Base-by-base conservation (phyloP, 2,329 filamentous ascomycete genomes). In the Stylonectria norvegica region DNA sequence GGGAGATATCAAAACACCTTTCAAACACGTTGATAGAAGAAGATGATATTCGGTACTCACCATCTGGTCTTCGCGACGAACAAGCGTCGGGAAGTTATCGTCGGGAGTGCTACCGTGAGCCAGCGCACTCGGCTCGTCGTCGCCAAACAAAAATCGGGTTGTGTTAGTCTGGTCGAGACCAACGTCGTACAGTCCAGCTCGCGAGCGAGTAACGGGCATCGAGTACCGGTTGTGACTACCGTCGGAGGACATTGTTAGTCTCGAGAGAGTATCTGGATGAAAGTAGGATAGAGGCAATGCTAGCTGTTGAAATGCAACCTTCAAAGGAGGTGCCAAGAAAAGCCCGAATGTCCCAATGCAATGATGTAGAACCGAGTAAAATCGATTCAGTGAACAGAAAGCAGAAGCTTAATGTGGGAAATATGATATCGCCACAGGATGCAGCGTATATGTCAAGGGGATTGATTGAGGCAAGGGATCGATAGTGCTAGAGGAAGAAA, bases 221-320 rank as follows among this genome's bases (percentile, higher is more conserved):
- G 91, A 96, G 66, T 95, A 95, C 50, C 91, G 85, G 63, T 95
- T 94, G 45, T 84, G 75, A 52, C 88, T 94, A 55, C 54, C 47
- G 45, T 56, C 43, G 25, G 28, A 38, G 10, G 32, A 22, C 45
- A 50, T 50, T 18, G 43, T 61, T 29, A 61, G 57, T 31, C 22
- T 32, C 18, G 36, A 25, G 25, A 10, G 15, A 34, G 10, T 14
- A 16, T 12, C 22, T 7, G 12, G 12, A 27, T 30, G 34, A 30
- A 38, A 32, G 10, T 20, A 12, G n/a, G 40, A 5, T 6, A 22
- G 18, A 35, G n/a, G 16, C 4, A 6, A 19, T 8, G 18, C 18
- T 5, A 9, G 28, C n/a, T 14, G 28, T 30, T 30, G 28, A n/a
- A n/a, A n/a, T n/a, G n/a, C n/a, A n/a, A n/a, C n/a, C n/a, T n/a